Evolutionary conservation across 257 asterid species (phyloP), one percentile per base, ranked within the genome.

Genomic region (Gentiana straminea): DNA sequence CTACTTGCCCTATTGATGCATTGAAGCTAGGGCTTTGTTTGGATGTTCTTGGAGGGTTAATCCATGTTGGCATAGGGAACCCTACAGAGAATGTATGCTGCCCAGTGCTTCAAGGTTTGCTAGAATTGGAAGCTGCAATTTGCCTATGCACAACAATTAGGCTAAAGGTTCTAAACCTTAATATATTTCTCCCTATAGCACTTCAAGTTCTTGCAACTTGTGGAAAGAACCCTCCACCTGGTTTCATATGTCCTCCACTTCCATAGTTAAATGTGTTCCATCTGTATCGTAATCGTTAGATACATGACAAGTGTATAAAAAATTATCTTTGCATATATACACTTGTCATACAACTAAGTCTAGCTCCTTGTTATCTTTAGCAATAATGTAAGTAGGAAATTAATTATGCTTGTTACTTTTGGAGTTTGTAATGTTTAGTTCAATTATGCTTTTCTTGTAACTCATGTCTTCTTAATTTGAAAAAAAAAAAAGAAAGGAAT

Each of bases 81-180:
- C 96, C 96, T 4, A 63, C 76, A 3, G 96, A 82, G 52, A 83
- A 84, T 64, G 24, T 79, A 9, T 91, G 97, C 62, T 91, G 98
- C 60, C 96, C 96, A 2, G 95, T 91, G 64, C 55, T 91, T 10
- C 89, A 81, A 73, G 96, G 96, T n/a, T 73, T 91, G 68, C 68
- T 84, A 1, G 94, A 83, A 68, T 51, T 87, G 10, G 98, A 91
- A 68, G 98, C 98, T 2, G 96, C 97, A 0, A 8, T 91, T 38
- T 91, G 98, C 57, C 66, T 91, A 52, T 91, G 98, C 80, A 87
- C 95, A 3, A 71, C 84, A 0, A 84, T 91, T 55, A 83, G 93
- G 38, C 77, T 91, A 0, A 91, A 77, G 41, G 95, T 91, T 59
- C 74, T 91, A 0, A 91, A 91, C 67, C 90, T 91, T 5, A 87